A percentile compares a stretch with the other conserved stretches of the same genome.
These are phyloP conservation scores for Vitis hybrid DNA, from an alignment of 177 flowering plant species.

Conservation along the genomic window DNA sequence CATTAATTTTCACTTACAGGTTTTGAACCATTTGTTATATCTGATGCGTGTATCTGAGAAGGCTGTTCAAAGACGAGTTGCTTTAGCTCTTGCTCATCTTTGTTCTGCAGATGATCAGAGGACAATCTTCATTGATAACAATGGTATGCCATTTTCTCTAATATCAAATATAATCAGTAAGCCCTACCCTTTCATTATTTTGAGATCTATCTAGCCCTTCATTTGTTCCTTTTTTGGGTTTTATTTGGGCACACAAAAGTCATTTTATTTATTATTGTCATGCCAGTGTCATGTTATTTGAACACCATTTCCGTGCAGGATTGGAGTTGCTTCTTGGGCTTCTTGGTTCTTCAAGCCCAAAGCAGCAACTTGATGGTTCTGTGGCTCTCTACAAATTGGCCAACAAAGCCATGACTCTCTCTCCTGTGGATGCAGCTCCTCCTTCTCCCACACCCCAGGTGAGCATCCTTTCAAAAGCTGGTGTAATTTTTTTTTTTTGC, in stretches of 20 bases:
- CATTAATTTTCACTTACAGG: constrained; percentile 34
- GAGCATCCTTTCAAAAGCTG: constrained; percentile 2
- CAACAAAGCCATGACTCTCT: constrained; percentile 72
- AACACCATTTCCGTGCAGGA: constrained; percentile 40
- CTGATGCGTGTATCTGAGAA: constrained; percentile 80
- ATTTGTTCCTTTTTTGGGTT: too few relatives aligned
- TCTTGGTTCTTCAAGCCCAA: constrained; percentile 60
- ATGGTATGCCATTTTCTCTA: constrained; percentile 29
- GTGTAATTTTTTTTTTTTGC: neutral
- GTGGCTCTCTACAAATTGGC: constrained; percentile 79
- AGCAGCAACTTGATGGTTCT: constrained; percentile 89
- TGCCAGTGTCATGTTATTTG: neutral
- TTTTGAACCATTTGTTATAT: constrained; percentile 68
- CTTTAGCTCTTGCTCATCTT: constrained; percentile 97
- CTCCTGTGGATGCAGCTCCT: constrained; percentile 94
- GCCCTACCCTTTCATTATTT: too few relatives aligned
- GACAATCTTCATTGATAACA: constrained; percentile 74
- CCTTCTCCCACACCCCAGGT: constrained; percentile 96
- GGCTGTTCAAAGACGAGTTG: constrained; percentile 75
- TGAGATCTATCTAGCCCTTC: too few relatives aligned
- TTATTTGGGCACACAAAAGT: neutral
- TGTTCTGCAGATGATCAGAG: constrained; percentile 84
- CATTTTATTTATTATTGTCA: neutral
- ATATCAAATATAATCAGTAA: neutral
- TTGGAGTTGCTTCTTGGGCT: constrained; percentile 86